Conservation (phyloP, 371 early-diverging fungal species). For the Mortierella sp. region DNA sequence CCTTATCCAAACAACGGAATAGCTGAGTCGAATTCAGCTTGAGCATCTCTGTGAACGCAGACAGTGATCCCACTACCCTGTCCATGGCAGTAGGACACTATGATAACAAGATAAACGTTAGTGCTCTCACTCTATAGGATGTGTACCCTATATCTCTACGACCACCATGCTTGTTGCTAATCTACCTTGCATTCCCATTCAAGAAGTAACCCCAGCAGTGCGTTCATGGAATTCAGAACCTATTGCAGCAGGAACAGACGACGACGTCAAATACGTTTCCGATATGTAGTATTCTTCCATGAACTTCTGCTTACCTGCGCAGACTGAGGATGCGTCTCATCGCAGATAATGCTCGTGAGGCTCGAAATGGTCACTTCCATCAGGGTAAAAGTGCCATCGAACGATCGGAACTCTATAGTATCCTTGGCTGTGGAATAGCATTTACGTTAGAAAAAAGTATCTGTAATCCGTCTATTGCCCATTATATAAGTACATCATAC, state of each 20-base stretch:
- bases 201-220: slow-evolving; percentile 28
- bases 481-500: too few species aligned
- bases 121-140: too few species aligned
- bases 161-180: too few species aligned
- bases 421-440: slow-evolving; percentile 21
- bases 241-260: too few species aligned
- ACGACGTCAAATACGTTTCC: too few species aligned
- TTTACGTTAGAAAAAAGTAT: too few species aligned
- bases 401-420: slow-evolving; percentile 11
- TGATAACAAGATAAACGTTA: too few species aligned
- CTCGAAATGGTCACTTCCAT: slow-evolving; percentile 49
- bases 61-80: slow-evolving; percentile 24
- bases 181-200: slow-evolving; percentile 41
- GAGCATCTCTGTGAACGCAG: slow-evolving; percentile 46
- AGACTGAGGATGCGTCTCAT: slow-evolving; percentile 23
- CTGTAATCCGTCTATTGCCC: too few species aligned
- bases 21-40: slow-evolving; percentile 40
- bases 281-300: too few species aligned
- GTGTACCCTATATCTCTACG: too few species aligned
- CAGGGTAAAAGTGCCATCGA: slow-evolving; percentile 48
- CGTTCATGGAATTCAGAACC: slow-evolving; percentile 36
- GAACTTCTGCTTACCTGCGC: slow-evolving; percentile 3
- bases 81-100: slow-evolving; percentile 32
- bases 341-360: slow-evolving; percentile 27
- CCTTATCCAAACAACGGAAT: slow-evolving; percentile 59